A percentile compares a stretch with the other conserved stretches of the same genome.
Conservation (phyloP, 495 filamentous ascomycete species). For the Corynascus novoguineensis region DNA sequence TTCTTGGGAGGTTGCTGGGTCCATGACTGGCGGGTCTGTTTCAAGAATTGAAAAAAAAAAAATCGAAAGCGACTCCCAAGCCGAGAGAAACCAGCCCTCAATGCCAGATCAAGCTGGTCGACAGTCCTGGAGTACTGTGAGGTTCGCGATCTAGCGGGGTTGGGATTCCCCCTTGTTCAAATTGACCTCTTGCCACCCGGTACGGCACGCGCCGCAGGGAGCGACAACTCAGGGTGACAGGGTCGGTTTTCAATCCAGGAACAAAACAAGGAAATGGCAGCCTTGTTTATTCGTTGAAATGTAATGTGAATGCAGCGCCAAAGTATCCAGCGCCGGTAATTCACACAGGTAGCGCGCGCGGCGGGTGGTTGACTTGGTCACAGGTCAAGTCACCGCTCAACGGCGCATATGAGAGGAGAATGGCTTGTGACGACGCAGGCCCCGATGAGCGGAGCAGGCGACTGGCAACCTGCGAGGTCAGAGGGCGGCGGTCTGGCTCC, state of each 20-base stretch:
- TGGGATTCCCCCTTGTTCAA: background rate
- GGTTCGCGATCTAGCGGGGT: background rate
- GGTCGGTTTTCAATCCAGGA: background rate
- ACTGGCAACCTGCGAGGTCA: background rate
- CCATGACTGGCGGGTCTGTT: slow-evolving; percentile 9
- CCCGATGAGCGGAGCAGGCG: slow-evolving; percentile 3
- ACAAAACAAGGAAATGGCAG: background rate
- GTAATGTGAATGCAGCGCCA: background rate
- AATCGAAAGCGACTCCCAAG: background rate
- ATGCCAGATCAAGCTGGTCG: background rate
- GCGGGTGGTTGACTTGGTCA: background rate
- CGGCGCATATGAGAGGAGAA: background rate
- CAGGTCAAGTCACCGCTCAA: slow-evolving; percentile 8
- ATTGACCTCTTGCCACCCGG: background rate
- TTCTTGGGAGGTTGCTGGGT: slow-evolving; percentile 11
- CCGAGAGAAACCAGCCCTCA: background rate
- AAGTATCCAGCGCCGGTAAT: background rate
- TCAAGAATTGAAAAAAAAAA: slow-evolving; percentile 9
- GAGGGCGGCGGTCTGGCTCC: slow-evolving; percentile 1
- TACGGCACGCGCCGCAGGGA: background rate
- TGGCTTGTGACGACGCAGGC: background rate
- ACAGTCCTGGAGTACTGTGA: background rate
- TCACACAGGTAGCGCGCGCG: background rate
- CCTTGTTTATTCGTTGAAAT: background rate
- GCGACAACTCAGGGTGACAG: background rate